These are phyloP conservation scores for Malbranchea cinnamomea DNA, from an alignment of 2,329 filamentous ascomycete genomes.

Conservation along the genomic window DNA sequence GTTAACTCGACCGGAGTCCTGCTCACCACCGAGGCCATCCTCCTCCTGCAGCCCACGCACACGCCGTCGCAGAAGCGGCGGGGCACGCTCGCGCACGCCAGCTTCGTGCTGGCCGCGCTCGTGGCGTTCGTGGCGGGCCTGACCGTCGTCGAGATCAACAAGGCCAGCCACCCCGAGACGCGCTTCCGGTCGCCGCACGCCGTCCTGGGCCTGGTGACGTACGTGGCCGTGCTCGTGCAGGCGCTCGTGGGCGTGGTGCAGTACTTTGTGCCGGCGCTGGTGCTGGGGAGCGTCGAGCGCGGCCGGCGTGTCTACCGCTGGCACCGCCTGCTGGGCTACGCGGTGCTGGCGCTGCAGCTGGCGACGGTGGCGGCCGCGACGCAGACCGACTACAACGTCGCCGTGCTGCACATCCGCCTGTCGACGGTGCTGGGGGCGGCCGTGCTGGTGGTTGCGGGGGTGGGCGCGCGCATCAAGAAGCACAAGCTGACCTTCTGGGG, in stretches of 20 bases:
- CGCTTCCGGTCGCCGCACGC: constrained; percentile 65
- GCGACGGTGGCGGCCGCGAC: constrained; percentile 62
- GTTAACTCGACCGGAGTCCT: constrained; percentile 53
- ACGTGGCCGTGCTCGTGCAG: constrained; percentile 56
- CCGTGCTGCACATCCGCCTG: constrained; percentile 53
- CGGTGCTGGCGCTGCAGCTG: constrained; percentile 53
- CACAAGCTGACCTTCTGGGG: constrained; percentile 52
- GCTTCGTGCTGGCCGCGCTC: constrained; percentile 45
- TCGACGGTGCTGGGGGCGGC: constrained; percentile 59
- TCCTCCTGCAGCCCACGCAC: constrained; percentile 77
- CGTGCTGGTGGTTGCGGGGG: constrained; percentile 52
- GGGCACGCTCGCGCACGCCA: constrained; percentile 51
- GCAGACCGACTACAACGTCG: constrained; percentile 58
- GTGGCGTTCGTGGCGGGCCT: constrained; percentile 27
- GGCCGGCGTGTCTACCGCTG: constrained; percentile 84
- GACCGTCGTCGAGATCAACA: constrained; percentile 52
- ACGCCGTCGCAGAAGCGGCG: constrained; percentile 56
- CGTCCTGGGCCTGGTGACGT: constrained; percentile 65
- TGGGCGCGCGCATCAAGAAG: constrained; percentile 66
- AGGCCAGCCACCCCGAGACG: constrained; percentile 45
- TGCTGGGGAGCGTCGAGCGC: constrained; percentile 65
- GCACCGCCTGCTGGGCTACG: constrained; percentile 65
- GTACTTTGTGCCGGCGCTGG: constrained; percentile 50
- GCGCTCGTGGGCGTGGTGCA: constrained; percentile 68
- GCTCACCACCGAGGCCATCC: constrained; percentile 61